Base-by-base conservation (phyloP, 257 asterid genomes). In the Thymus mandschuricus region DNA sequence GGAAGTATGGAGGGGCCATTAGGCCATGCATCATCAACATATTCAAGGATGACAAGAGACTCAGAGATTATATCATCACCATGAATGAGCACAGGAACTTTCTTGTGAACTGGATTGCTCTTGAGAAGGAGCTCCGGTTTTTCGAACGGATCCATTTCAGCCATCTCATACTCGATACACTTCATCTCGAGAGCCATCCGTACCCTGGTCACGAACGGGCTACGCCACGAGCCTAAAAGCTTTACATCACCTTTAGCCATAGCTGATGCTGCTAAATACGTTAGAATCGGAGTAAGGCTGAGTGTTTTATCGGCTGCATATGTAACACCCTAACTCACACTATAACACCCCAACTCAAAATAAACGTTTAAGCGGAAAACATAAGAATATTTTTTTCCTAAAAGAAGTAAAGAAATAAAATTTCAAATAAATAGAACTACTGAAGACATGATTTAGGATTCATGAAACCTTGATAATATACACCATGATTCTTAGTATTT, bases 51-150 rank as follows among this genome's bases (percentile, higher is more conserved):
- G 78, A 81, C 15, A 9, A 82, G 82, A n/a, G 93, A 85, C 73
- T 83, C 88, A 57, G 84, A 81, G 9, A 83, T 64, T 8, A 72
- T 61, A 41, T 66, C 68, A 1, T 75, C 75, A 44, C 11, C 76
- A 44, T 74, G 86, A 63, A 89, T 48, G 12, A 85, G 81, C 44
- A 89, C 91, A 0, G 91, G 89, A 45, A 84, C 40, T 83, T 85
- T 86, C 84, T 84, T 83, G 82, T 77, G 63, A 61, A 84, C 65
- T 0, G 92, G 92, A 59, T 88, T 86, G 50, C 66, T 59, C 68
- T 83, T 79, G 11, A 86, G 65, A 8, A 86, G 90, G 7, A 77
- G 73, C 66, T 80, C 84, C 15, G 76, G 64, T 75, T 86, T 80
- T 4, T 50, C 69, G 12, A 58, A 38, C 1, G 81, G 66, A 13